phyloP scores from a whole-genome alignment of 306 rosid genomes.

The Medicago arabica region DNA sequence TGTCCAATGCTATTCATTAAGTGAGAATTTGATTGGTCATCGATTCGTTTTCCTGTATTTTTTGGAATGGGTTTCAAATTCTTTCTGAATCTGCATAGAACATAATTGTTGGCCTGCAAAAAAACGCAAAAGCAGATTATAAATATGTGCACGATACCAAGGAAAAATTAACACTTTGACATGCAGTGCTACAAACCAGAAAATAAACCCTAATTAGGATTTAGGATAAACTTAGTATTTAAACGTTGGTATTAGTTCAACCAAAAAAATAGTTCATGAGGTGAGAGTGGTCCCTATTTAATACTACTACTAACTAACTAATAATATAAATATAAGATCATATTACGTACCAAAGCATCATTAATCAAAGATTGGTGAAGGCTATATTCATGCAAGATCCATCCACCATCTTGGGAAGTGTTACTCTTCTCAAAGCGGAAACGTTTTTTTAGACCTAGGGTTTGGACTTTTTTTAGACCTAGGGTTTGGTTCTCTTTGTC shows the following conservation, averaged over 20 bases:
- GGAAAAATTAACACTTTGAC: too few relatives aligned
- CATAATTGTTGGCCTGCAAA: constrained; percentile 13
- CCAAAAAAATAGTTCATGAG: too few relatives aligned
- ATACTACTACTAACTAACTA: too few relatives aligned
- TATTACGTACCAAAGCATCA: background rate
- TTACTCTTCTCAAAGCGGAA: constrained; percentile 31
- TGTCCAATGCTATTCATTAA: background rate
- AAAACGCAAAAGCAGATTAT: background rate
- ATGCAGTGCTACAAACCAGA: too few relatives aligned
- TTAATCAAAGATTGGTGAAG: background rate
- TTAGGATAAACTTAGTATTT: too few relatives aligned
- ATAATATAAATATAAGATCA: too few relatives aligned
- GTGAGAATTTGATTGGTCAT: background rate
- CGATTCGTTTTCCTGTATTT: background rate
- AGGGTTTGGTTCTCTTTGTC: background rate
- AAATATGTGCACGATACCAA: background rate
- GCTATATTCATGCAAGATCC: constrained; percentile 39
- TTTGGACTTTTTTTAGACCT: too few relatives aligned
- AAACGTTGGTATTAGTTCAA: too few relatives aligned
- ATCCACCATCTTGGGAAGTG: background rate
- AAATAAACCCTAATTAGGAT: too few relatives aligned
- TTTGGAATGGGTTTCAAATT: background rate
- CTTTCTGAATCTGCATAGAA: constrained; percentile 29
- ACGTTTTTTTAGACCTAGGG: background rate
- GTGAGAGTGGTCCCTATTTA: too few relatives aligned